Evolutionary conservation across 768 basidiomycete species (phyloP), one percentile per base, ranked within the genome.

Genomic region (Ramaria sp.): DNA sequence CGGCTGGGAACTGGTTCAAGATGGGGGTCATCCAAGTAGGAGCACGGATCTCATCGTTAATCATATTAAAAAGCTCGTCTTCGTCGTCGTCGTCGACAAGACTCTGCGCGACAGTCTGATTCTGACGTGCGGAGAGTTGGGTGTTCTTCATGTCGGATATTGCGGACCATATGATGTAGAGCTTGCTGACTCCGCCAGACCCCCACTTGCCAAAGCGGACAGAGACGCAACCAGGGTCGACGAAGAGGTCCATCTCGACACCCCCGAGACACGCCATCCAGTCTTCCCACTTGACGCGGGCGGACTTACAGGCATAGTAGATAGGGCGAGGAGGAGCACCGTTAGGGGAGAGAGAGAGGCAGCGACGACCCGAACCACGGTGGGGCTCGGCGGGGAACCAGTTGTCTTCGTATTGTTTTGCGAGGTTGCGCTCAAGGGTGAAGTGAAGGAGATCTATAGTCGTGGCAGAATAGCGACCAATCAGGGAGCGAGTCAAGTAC

Each of bases 221-320:
- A 56, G 82, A 82, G 59, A 90, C 78, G 64, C 78, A 81, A 57
- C 85, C 87, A 58, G 88, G 88, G 65, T 89, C 84, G 61, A 88
- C 77, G 67, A 85, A 83, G 57, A 90, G 76, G 66, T 89, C 87
- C 63, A 89, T 82, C 68, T 85, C 83, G 55, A 71, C 68, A 59
- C 78, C 75, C 10, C 87, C 85, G 44, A 89, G 77, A 56, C 76
- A 71, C 44, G 73, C 61, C 52, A 88, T 85, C 88, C 88, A 90
- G 64, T 85, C 79, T 56, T 81, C 81, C 88, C 88, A 90, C 62
- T 85, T 82, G 30, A 89, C 74, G 56, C 78, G 78, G 37, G 83
- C 72, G 22, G 79, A 72, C 52, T 81, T 70, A 67, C 87, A 88
- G 13, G 86, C 82, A 52, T 78, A 69, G 69, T 87, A 81, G 62